Conservation (phyloP, 1,284 basidiomycete genomes). For the Rhizoctonia solani region DNA sequence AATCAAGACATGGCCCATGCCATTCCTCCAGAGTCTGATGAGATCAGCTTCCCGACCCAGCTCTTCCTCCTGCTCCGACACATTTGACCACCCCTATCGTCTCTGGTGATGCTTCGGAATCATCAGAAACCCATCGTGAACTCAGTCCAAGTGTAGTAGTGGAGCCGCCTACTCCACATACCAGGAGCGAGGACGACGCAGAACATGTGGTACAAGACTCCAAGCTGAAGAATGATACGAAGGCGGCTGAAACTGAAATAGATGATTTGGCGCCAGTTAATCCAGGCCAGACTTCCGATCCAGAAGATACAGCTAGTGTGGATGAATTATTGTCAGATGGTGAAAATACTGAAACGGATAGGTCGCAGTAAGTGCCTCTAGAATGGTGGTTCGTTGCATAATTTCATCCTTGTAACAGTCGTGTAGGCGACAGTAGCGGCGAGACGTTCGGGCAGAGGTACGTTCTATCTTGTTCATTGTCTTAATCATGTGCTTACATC, state of each 20-base stretch:
- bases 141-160: slow-evolving; percentile 20
- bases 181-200: slow-evolving; percentile 15
- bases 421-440: neutral
- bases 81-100: slow-evolving; percentile 17
- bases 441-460: no score
- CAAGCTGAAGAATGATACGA: neutral
- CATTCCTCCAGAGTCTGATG: neutral
- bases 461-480: no score
- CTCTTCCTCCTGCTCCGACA: slow-evolving; percentile 13
- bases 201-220: neutral
- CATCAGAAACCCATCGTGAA: neutral
- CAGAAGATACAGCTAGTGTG: slow-evolving; percentile 12
- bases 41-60: slow-evolving; percentile 9
- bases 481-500: no score
- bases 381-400: neutral
- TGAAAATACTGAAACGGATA: neutral
- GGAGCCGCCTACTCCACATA: slow-evolving; percentile 19
- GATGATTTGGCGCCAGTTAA: neutral
- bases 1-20: neutral
- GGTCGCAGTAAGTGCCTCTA: neutral
- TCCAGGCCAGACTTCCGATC: neutral
- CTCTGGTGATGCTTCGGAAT: neutral
- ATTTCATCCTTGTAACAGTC: neutral
- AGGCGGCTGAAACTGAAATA: neutral
- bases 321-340: neutral